Conservation (phyloP, 148 eudicot genomes). For the Amaranthus cruentus region DNA sequence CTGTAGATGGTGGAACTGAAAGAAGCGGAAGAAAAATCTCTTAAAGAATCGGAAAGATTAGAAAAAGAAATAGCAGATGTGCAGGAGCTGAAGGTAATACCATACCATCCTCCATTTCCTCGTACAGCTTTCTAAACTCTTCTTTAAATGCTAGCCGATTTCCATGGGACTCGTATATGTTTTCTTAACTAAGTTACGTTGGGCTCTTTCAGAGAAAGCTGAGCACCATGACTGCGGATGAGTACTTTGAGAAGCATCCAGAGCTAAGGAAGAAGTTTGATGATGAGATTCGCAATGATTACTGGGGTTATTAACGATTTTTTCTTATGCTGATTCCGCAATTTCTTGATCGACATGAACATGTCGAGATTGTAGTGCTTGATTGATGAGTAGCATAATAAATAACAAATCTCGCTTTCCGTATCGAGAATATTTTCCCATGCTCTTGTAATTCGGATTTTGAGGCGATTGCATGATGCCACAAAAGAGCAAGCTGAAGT, state of each 20-base stretch:
- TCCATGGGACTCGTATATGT: no score
- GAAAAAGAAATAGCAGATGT: conserved; percentile 87
- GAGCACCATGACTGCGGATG: conserved; percentile 99
- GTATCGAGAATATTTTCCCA: neutral
- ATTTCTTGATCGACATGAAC: conserved; percentile 2
- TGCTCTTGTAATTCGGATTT: conserved; percentile 1
- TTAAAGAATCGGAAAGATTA: conserved; percentile 79
- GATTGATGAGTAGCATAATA: conserved; percentile 14
- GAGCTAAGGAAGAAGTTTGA: conserved; percentile 95
- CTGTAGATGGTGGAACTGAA: conserved; percentile 77
- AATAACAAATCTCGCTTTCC: neutral
- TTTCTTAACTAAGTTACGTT: neutral
- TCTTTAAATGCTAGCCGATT: no score
- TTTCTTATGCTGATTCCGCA: neutral
- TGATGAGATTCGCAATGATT: conserved; percentile 91
- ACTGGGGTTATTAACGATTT: conserved; percentile 72
- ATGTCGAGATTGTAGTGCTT: conserved; percentile 9
- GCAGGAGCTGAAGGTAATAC: conserved; percentile 4
- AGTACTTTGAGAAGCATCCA: conserved; percentile 93
- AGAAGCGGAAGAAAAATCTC: conserved; percentile 67
- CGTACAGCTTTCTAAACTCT: no score
- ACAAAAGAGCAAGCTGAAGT: neutral
- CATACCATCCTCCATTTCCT: no score
- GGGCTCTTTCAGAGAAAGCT: conserved; percentile 50
- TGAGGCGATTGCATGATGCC: neutral